These are phyloP conservation scores for Epichloe sylvatica DNA, from an alignment of 2,329 filamentous ascomycete species.

Conservation along the genomic window DNA sequence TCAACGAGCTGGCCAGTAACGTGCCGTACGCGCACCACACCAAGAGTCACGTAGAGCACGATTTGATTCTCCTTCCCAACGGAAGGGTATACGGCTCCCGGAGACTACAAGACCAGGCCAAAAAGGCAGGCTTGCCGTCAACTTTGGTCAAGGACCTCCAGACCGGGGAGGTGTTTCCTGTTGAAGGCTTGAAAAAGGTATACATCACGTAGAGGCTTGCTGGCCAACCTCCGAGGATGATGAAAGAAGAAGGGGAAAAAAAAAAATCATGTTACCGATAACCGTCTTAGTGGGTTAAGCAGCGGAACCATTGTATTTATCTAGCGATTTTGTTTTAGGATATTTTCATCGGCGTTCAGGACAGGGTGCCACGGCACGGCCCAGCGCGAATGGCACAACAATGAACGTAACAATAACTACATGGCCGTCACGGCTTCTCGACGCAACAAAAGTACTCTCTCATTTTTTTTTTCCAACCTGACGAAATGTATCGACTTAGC, in stretches of 20 bases:
- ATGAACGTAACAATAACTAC: too few relatives aligned
- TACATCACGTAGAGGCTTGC: conserved; percentile 55
- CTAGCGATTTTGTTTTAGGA: background rate
- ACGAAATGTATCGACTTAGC: background rate
- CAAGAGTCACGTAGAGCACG: conserved; percentile 81
- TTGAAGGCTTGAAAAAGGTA: conserved; percentile 68
- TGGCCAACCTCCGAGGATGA: background rate
- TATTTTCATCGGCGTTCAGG: background rate
- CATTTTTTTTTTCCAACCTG: background rate
- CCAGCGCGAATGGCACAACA: background rate
- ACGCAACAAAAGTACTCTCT: too few relatives aligned
- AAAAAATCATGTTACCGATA: background rate
- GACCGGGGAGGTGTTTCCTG: conserved; percentile 53
- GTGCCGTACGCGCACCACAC: conserved; percentile 93
- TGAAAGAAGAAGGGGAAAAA: background rate
- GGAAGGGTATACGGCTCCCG: conserved; percentile 70
- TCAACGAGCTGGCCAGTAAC: conserved; percentile 77
- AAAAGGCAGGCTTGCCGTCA: conserved; percentile 57
- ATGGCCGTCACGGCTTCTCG: too few relatives aligned
- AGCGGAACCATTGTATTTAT: too few relatives aligned
- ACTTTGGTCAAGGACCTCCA: conserved; percentile 65
- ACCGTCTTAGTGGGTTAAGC: too few relatives aligned
- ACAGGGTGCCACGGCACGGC: background rate
- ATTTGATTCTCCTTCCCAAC: conserved; percentile 78
- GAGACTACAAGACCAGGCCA: conserved; percentile 59